These are phyloP conservation scores for Jaapia argillacea DNA, from an alignment of 768 basidiomycete genomes.

Conservation along the genomic window DNA sequence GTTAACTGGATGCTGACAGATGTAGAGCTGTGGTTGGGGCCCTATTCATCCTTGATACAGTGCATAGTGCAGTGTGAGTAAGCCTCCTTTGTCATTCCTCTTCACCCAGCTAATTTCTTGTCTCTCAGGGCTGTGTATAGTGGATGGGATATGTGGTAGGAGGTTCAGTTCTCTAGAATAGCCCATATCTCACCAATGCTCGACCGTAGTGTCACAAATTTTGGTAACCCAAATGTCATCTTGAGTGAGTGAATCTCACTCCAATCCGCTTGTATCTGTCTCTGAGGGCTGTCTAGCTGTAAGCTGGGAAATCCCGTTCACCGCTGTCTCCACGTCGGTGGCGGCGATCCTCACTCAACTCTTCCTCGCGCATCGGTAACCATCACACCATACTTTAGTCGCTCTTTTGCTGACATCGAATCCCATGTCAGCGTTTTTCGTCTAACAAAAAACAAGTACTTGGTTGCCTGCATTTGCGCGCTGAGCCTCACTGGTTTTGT, in stretches of 20 bases:
- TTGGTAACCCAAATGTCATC: constrained; percentile 25
- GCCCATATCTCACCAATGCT: too few relatives aligned
- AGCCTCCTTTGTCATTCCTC: neutral
- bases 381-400: constrained; percentile 2
- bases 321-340: constrained; percentile 33
- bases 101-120: too few relatives aligned
- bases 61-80: constrained; percentile 21
- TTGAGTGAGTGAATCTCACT: constrained; percentile 14
- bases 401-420: neutral
- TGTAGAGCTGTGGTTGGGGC: constrained; percentile 20
- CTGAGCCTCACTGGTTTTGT: constrained; percentile 28
- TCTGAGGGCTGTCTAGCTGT: constrained; percentile 18
- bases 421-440: neutral
- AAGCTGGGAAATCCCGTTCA: constrained; percentile 41
- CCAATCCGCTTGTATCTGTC: neutral
- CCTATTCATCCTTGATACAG: constrained; percentile 25
- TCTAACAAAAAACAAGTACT: neutral
- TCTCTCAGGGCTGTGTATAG: constrained; percentile 18
- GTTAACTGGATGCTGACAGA: neutral
- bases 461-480: constrained; percentile 20
- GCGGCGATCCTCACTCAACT: constrained; percentile 40
- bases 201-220: constrained; percentile 26
- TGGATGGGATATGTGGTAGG: constrained; percentile 23
- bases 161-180: too few relatives aligned
- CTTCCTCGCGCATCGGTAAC: constrained; percentile 36